A percentile compares a stretch with the other conserved stretches of the same genome.
Conservation (phyloP, 306 rosid genomes). For the Fragaria iinumae region DNA sequence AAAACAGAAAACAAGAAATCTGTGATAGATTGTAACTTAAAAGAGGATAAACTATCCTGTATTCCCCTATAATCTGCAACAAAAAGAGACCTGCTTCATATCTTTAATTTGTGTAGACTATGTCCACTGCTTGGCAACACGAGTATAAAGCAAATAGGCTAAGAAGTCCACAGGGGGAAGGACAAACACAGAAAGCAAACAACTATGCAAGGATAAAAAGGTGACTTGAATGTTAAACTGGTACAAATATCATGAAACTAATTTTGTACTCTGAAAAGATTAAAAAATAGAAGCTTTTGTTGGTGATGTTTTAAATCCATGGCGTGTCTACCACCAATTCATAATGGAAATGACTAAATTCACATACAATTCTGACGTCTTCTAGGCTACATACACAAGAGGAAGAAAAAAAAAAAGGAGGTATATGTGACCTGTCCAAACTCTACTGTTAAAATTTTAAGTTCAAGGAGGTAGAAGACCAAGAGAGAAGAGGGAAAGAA, state of each 20-base stretch:
- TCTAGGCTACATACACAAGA: background rate
- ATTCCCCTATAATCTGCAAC: background rate
- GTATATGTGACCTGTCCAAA: background rate
- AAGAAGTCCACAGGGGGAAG: background rate
- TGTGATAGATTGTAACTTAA: background rate
- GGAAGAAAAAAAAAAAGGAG: background rate
- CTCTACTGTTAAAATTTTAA: background rate
- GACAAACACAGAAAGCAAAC: background rate
- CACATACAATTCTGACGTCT: background rate
- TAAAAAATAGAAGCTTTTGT: background rate
- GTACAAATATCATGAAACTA: background rate
- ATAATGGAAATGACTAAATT: background rate
- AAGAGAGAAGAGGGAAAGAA: background rate
- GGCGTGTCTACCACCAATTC: background rate
- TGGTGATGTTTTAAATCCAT: background rate
- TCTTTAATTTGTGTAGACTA: background rate
- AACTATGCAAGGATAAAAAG: background rate
- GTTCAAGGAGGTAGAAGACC: slow-evolving; percentile 2
- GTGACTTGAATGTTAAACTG: background rate
- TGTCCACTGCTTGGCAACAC: background rate
- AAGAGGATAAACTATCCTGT: background rate
- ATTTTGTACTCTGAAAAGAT: background rate
- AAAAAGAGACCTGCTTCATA: background rate
- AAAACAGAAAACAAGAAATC: background rate
- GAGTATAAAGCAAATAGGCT: background rate